Base-by-base conservation (phyloP, 139 green algal species). In the Chlamydomonas sp. region DNA sequence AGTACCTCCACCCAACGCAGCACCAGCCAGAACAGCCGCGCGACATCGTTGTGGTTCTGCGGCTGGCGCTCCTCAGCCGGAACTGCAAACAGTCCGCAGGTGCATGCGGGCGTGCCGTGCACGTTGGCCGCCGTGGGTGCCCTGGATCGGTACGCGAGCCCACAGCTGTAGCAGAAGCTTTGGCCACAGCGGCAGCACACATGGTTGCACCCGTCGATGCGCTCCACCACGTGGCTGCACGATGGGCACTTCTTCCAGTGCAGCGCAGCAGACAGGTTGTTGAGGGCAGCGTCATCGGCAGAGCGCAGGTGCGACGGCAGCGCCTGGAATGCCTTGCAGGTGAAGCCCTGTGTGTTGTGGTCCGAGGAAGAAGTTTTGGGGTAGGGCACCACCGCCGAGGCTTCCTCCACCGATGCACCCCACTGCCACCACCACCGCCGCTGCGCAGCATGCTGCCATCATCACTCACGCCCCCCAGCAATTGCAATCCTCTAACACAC, bases 131-230 rank as follows among this genome's bases (percentile, higher is more conserved):
- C 48, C 10, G 73, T 78, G 10, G 73, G 60, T 1, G n/a, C 8
- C 1, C 2, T 65, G 49, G n/a, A 34, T 3, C 37, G 37, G 70
- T 85, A 83, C 8, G 49, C 39, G 10, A 26, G 31, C 28, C 81
- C 81, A 59, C 81, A 87, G 1, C 35, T 47, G 33, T 83, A 87
- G 73, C 78, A 87, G 67, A 87, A 85, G 37, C 34, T 5, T 13
- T 35, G 5, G 8, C 72, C 75, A 48, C 81, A 87, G 36, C 54
- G 72, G 75, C 81, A 87, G 24, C 16, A 22, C 72, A 87, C 74
- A 59, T 84, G 71, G 54, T 78, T 83, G 79, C 81, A 83, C 58
- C 82, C 82, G 49, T 83, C 72, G 2, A 5, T 78, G 5, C 78
- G 78, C 62, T 85, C 75, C 26, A 87, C 78, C 36, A 83, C 58